Evolutionary conservation across 306 rosid species (phyloP), one percentile per base, ranked within the genome.

Genomic region (Trifolium subterraneum): DNA sequence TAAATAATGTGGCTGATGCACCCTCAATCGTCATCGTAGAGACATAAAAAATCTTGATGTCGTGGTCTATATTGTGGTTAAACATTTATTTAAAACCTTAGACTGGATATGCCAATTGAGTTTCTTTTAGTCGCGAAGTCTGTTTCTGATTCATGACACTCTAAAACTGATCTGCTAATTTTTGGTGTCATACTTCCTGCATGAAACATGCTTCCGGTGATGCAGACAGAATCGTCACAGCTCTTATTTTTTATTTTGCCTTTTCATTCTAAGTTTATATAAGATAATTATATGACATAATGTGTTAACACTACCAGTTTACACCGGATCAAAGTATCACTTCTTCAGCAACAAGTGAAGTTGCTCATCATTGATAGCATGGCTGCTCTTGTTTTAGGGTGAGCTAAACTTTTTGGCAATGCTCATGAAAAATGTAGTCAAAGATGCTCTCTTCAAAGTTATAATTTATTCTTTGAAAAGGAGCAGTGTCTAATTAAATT

Each of bases 301-400:
- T 83, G 59, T 51, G 47, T 80, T 58, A 42, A 67, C 47, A 27
- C 58, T 76, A 39, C 80, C 87, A 93, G 97, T 84, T 85, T 93
- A 88, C 89, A 90, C 52, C 90, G 88, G 78, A 87, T 89, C 88
- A 86, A 89, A 83, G 85, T 82, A 41, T 89, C 92, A 77, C 87
- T 89, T 74, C 86, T 88, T 77, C 90, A 86, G 78, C 87, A 85
- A 58, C 88, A 89, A 75, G 97, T 91, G 81, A 93, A 93, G 83
- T 81, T 93, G 84, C 86, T 93, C 68, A 80, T 93, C 72, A 85
- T 93, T 78, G 98, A 93, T 78, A 91, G 98, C 84, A 89, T 93
- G 93, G 89, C 97, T 82, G 90, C 98, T 72, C 90, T 91, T 61
- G 81, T 87, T 81, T 75, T 87, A 65, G 92, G 93, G 98, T 91